These are phyloP conservation scores for Microthlaspi erraticum DNA, from an alignment of 345 rosid species.

Conservation along the genomic window DNA sequence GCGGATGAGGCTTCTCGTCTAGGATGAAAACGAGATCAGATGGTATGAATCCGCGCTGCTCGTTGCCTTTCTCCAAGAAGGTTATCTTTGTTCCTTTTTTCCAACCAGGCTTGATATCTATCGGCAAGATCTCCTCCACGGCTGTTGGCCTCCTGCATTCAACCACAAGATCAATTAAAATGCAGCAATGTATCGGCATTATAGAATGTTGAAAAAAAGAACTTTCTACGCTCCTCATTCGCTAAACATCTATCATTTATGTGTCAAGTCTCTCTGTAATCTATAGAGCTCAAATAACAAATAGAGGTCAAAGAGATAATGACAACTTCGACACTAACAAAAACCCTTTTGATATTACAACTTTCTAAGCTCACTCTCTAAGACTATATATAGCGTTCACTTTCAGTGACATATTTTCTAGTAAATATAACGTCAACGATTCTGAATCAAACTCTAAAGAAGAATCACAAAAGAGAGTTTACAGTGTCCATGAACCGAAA, in stretches of 20 bases:
- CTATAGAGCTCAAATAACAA: not conserved
- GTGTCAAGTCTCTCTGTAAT: not conserved
- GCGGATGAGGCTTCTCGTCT: conserved; percentile 83
- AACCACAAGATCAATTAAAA: no score
- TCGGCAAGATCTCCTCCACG: conserved; percentile 72
- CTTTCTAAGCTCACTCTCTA: conserved; percentile 5
- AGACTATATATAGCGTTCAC: not conserved
- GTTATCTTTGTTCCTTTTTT: conserved; percentile 90
- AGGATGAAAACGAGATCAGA: conserved; percentile 75
- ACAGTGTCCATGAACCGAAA: no score
- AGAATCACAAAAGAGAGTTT: not conserved
- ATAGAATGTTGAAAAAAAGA: not conserved
- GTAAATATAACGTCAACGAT: not conserved
- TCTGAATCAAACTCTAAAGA: not conserved
- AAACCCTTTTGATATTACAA: not conserved
- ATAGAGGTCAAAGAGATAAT: not conserved
- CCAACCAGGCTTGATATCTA: conserved; percentile 89
- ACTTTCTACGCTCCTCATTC: not conserved
- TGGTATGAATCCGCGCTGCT: conserved; percentile 66
- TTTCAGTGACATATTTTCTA: not conserved
- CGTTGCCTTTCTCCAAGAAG: conserved; percentile 79
- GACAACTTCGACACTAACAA: not conserved
- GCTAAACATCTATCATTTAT: conserved; percentile 1
- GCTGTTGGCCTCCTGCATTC: conserved; percentile 65
- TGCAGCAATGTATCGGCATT: no score